Evolutionary conservation across 768 basidiomycete species (phyloP), one percentile per base, ranked within the genome.

Genomic region (Sistotremastrum niveocremeum): DNA sequence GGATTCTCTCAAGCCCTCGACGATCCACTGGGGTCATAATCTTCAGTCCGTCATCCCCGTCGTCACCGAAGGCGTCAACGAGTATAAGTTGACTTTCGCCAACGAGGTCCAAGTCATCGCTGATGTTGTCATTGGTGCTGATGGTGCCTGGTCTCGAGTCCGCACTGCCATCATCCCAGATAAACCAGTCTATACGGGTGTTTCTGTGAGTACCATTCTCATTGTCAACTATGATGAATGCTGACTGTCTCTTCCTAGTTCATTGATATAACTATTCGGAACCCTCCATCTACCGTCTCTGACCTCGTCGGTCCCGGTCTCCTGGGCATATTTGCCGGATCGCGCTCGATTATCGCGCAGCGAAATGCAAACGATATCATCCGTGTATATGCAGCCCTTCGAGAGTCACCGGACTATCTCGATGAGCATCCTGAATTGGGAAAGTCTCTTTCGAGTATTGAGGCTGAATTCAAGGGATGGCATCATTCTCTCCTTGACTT

Each of bases 281-380:
- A 20, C 20, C 20, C 20, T 20, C 20, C 20, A 20, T 20, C 20
- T 1, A 20, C 20, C 3, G 43, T 60, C 29, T 45, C 52, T n/a
- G 44, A 48, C n/a, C 50, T 51, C 40, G 58, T 65, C 33, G 61
- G 62, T 2, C 50, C 47, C 4, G 66, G 66, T 6, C 48, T 51
- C 7, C 55, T 57, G 45, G 57, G 60, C 49, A 50, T 55, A 29
- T 9, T 62, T 31, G 52, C 51, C 30, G 57, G 60, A 33, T 46
- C 46, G 12, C 54, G 56, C 37, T 54, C 20, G 4, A 39, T 69
- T 39, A 45, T 62, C 12, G 44, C 57, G 5, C 67, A 68, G 50
- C 56, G 56, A 41, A 66, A 65, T 51, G 51, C 55, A 11, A 20
- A 20, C 1, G 52, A 56, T 44, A 59, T 56, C 29, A 52, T 57